Conservation (phyloP, 2,329 filamentous ascomycete species). For the Raffaelea ambrosiae region DNA sequence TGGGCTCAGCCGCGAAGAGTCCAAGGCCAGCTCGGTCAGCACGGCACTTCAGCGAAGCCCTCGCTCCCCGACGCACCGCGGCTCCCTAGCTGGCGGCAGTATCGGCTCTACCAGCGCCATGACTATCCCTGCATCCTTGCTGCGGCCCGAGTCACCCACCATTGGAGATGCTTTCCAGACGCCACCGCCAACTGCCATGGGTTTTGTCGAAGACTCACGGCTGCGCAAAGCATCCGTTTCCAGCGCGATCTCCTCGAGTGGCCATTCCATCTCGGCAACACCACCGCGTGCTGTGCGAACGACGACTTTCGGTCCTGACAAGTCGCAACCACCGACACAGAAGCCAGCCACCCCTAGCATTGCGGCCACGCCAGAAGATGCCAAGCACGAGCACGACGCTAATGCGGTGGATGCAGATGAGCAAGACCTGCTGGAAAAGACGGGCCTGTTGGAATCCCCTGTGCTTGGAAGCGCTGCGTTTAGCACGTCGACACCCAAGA, state of each 20-base stretch:
- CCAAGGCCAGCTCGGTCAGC: slow-evolving; percentile 24
- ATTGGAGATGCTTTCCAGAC: slow-evolving; percentile 40
- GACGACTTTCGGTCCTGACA: neutral
- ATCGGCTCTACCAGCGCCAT: neutral
- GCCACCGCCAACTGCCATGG: slow-evolving; percentile 32
- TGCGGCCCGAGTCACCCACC: slow-evolving; percentile 25
- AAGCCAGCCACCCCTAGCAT: too few species aligned
- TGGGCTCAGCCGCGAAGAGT: slow-evolving; percentile 19
- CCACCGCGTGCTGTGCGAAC: slow-evolving; percentile 21
- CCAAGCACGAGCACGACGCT: slow-evolving; percentile 2
- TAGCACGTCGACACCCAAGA: neutral
- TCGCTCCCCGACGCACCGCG: slow-evolving; percentile 24
- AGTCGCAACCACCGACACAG: neutral
- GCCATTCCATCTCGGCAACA: slow-evolving; percentile 21
- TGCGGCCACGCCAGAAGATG: neutral
- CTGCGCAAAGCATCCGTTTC: slow-evolving; percentile 35
- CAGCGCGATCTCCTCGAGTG: slow-evolving; percentile 29
- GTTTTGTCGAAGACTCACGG: slow-evolving; percentile 21
- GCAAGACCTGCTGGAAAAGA: slow-evolving; percentile 57
- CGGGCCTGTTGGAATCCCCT: slow-evolving; percentile 48
- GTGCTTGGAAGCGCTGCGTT: too few species aligned
- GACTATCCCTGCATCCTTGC: neutral
- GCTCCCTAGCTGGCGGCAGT: slow-evolving; percentile 13
- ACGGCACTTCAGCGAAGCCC: slow-evolving; percentile 24
- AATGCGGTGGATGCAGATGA: slow-evolving; percentile 57